Evolutionary conservation across 305 asterid genomes (phyloP).

Genomic region (Fraxinus floribunda): DNA sequence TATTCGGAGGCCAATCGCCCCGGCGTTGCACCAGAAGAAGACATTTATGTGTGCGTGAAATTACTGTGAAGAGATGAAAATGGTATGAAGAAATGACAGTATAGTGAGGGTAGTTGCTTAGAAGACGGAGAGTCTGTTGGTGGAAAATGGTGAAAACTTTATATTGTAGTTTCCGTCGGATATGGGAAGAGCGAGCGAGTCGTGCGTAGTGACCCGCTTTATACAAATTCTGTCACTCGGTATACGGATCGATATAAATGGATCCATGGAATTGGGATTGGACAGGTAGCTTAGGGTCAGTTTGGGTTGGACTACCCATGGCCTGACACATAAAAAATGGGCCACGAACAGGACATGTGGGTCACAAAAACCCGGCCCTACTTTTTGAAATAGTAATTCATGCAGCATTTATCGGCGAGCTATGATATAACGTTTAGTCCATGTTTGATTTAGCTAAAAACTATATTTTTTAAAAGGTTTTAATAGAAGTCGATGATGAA

Average conservation of each 20-base stretch:
- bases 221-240: background rate
- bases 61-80: background rate
- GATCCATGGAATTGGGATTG: background rate
- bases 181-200: background rate
- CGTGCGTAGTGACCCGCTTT: background rate
- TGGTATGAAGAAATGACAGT: background rate
- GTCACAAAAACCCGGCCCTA: too few relatives aligned
- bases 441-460: too few relatives aligned
- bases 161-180: background rate
- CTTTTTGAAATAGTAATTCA: too few relatives aligned
- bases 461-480: too few relatives aligned
- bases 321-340: too few relatives aligned
- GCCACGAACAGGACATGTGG: too few relatives aligned
- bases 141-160: background rate
- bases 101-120: background rate
- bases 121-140: background rate
- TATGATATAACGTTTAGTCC: too few relatives aligned
- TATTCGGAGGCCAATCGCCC: constrained; percentile 37
- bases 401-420: too few relatives aligned
- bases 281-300: background rate
- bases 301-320: background rate
- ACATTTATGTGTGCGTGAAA: constrained; percentile 16
- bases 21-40: constrained; percentile 32
- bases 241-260: background rate
- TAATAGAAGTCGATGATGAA: too few relatives aligned